phyloP scores from a whole-genome alignment of 805 yeast genomes.

The Candida mattraensis region DNA sequence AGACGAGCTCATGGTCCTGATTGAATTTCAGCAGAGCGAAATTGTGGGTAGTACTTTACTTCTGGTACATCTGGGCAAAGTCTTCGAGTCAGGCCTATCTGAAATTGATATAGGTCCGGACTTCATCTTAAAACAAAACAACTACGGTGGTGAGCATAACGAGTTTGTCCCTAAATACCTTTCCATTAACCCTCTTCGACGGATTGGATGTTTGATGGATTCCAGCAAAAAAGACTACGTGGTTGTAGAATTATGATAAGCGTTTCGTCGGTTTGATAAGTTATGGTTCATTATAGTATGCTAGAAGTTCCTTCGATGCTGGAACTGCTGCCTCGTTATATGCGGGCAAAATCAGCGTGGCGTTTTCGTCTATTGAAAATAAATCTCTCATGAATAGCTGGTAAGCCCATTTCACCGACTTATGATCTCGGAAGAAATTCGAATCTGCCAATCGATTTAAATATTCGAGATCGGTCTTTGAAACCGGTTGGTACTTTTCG shows the following conservation, averaged over 20 bases:
- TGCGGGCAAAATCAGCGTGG: slow-evolving; percentile 9
- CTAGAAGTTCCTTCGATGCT: slow-evolving; percentile 10
- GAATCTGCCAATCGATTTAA: slow-evolving; percentile 12
- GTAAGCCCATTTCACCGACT: slow-evolving; percentile 16
- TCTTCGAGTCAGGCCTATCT: background rate
- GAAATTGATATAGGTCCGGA: slow-evolving; percentile 8
- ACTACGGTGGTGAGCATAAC: slow-evolving; percentile 6
- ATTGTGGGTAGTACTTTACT: slow-evolving; percentile 1
- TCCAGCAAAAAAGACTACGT: slow-evolving; percentile 39
- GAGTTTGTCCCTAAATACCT: slow-evolving; percentile 33
- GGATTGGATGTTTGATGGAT: slow-evolving; percentile 43
- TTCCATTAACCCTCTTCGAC: slow-evolving; percentile 32
- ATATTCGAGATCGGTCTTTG: slow-evolving; percentile 16
- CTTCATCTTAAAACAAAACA: slow-evolving; percentile 8
- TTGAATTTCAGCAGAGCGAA: slow-evolving; percentile 5
- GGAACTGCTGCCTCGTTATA: slow-evolving; percentile 8
- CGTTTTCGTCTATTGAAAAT: slow-evolving; percentile 20
- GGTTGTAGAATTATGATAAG: slow-evolving; percentile 30
- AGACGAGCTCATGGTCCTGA: slow-evolving; percentile 8
- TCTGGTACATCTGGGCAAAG: slow-evolving; percentile 4
- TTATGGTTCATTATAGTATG: slow-evolving; percentile 10
- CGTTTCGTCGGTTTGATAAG: slow-evolving; percentile 2
- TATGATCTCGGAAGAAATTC: slow-evolving; percentile 3
- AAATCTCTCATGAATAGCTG: slow-evolving; percentile 12
- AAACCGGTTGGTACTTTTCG: slow-evolving; percentile 18